These are phyloP conservation scores for Verticillium nubilum DNA, from an alignment of 2,329 filamentous ascomycete genomes.

Conservation along the genomic window DNA sequence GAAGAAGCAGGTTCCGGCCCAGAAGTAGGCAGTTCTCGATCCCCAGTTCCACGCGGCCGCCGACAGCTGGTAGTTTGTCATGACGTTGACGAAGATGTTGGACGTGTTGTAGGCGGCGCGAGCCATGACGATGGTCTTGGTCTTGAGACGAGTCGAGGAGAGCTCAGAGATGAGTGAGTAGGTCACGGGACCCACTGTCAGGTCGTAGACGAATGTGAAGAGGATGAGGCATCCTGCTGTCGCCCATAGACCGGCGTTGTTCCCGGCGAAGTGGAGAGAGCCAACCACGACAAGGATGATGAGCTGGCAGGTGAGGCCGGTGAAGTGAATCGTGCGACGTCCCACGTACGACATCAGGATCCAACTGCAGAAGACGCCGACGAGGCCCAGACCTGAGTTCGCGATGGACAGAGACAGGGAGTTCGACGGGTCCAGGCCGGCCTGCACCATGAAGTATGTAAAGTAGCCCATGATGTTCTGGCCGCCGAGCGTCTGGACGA, in stretches of 20 bases:
- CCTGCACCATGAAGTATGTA: conserved; percentile 27
- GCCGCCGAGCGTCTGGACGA: conserved; percentile 42
- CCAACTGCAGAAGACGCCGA: conserved; percentile 47
- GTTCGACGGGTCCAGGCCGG: conserved; percentile 36
- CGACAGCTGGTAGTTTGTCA: conserved; percentile 43
- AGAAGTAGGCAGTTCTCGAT: conserved; percentile 40
- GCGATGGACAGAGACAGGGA: conserved; percentile 41
- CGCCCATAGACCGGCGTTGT: conserved; percentile 29
- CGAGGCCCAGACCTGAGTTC: conserved; percentile 43
- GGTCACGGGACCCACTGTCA: conserved; percentile 48
- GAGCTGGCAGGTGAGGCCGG: conserved; percentile 35
- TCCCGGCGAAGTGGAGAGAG: conserved; percentile 25
- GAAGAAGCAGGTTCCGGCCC: conserved; percentile 41
- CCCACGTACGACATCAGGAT: conserved; percentile 42
- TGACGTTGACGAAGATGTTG: conserved; percentile 45
- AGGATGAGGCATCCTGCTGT: conserved; percentile 42
- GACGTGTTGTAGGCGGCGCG: conserved; percentile 41
- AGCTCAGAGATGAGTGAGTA: conserved; percentile 48
- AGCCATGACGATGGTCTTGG: conserved; percentile 49
- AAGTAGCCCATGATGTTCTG: conserved; percentile 39
- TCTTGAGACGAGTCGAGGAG: conserved; percentile 46
- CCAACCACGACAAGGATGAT: conserved; percentile 35
- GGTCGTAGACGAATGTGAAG: conserved; percentile 49
- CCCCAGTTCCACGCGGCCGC: conserved; percentile 41
- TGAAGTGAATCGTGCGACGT: conserved; percentile 42